Evolutionary conservation across 305 asterid genomes (phyloP).

Genomic region (Ilex paraguariensis): DNA sequence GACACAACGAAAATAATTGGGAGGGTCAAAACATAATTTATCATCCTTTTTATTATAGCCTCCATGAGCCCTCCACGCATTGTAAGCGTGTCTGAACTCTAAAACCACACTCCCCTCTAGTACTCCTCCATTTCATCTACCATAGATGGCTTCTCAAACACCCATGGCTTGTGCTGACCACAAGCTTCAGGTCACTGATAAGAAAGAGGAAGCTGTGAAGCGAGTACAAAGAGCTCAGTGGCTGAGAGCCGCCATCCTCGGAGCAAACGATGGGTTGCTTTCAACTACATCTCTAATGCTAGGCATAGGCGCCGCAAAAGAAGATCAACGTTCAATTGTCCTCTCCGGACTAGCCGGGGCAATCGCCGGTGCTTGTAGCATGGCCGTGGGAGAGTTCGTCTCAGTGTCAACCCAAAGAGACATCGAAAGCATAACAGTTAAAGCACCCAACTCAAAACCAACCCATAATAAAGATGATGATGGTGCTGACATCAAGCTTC

Average conservation of each 20-base stretch:
- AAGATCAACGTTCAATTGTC: conserved; percentile 47
- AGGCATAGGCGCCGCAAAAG: conserved; percentile 59
- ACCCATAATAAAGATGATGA: too few relatives aligned
- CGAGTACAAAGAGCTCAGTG: conserved; percentile 46
- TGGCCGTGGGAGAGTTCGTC: conserved; percentile 74
- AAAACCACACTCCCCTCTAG: not conserved
- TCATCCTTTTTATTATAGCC: too few relatives aligned
- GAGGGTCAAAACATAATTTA: too few relatives aligned
- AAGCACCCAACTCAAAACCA: too few relatives aligned
- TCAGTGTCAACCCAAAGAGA: conserved; percentile 66
- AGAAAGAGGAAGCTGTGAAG: not conserved
- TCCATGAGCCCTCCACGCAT: too few relatives aligned
- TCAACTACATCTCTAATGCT: conserved; percentile 60
- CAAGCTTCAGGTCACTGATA: not conserved
- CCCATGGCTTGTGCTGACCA: not conserved
- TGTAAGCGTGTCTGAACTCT: not conserved
- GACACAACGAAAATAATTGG: too few relatives aligned
- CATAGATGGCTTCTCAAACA: not conserved
- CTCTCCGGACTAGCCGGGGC: conserved; percentile 60
- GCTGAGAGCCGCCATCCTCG: conserved; percentile 74
- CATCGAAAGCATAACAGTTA: conserved; percentile 22
- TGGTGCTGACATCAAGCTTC: too few relatives aligned
- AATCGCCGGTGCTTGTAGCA: conserved; percentile 73
- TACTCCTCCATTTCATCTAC: not conserved
- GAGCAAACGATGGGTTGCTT: conserved; percentile 73